phyloP scores from a whole-genome alignment of 192 early-diverging fungal genomes.

The Umbelopsis sp. region DNA sequence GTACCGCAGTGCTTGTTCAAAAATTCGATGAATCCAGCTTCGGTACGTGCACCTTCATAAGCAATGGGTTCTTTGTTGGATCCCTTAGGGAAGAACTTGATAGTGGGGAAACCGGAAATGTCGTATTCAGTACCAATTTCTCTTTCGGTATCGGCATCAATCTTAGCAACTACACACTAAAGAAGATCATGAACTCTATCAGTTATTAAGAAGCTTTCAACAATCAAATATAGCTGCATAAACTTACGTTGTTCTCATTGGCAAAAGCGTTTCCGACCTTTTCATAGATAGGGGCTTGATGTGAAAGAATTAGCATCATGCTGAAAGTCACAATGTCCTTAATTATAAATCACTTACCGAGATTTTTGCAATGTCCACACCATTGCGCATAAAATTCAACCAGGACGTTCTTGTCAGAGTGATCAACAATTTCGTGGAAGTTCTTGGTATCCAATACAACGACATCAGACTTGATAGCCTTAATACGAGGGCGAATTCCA shows the following conservation, averaged over 20 bases:
- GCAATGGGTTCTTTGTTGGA: constrained; percentile 60
- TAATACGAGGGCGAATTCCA: constrained; percentile 71
- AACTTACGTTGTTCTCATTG: constrained; percentile 71
- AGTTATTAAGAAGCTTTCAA: not conserved
- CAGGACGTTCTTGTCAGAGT: constrained; percentile 74
- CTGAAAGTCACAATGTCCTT: not conserved
- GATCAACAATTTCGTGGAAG: constrained; percentile 79
- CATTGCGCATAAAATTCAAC: constrained; percentile 95
- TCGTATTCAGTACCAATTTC: constrained; percentile 64
- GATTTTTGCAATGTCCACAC: constrained; percentile 82
- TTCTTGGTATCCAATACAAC: constrained; percentile 66
- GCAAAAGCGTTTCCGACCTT: constrained; percentile 83
- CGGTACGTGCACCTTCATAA: constrained; percentile 75
- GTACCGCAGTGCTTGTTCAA: constrained; percentile 86
- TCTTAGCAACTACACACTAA: constrained; percentile 81
- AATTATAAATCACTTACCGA: constrained; percentile 43
- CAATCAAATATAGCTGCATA: not conserved
- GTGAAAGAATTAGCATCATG: not conserved
- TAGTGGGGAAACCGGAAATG: constrained; percentile 86
- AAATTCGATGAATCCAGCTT: constrained; percentile 76
- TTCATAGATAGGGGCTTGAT: constrained; percentile 83
- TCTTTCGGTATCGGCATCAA: constrained; percentile 78
- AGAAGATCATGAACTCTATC: not conserved
- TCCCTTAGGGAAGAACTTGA: constrained; percentile 82
- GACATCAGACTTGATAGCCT: constrained; percentile 71